These are phyloP conservation scores for Beta corolliflora DNA, from an alignment of 179 eudicot species.

Conservation along the genomic window DNA sequence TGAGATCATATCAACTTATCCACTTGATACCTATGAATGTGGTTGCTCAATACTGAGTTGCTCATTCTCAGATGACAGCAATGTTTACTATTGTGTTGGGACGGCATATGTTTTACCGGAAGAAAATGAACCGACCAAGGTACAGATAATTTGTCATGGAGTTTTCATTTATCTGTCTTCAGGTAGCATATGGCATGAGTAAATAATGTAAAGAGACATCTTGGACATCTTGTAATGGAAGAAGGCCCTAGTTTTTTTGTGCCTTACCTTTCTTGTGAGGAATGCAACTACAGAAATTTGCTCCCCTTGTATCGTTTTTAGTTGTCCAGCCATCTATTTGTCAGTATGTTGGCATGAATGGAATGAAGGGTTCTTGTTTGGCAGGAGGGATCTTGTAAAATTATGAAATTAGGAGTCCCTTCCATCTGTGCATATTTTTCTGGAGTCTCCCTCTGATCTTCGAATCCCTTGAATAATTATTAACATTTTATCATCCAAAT, in stretches of 20 bases:
- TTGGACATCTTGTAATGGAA: background rate
- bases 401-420: background rate
- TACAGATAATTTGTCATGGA: conserved; percentile 20
- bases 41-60: conserved; percentile 97
- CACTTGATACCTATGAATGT: conserved; percentile 88
- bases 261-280: background rate
- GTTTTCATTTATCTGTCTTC: background rate
- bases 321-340: background rate
- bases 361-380: background rate
- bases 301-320: background rate
- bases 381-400: background rate
- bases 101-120: conserved; percentile 96
- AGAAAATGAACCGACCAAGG: conserved; percentile 98
- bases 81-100: conserved; percentile 92
- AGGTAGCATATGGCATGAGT: background rate
- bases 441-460: background rate
- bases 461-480: background rate
- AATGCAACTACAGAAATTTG: no score
- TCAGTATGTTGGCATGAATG: background rate
- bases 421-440: background rate
- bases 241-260: background rate
- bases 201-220: background rate
- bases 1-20: conserved; percentile 82
- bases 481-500: background rate
- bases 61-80: conserved; percentile 90